These are phyloP conservation scores for Debaryomycetaceae sp. DNA, from an alignment of 1,139 yeast species.

Conservation along the genomic window DNA sequence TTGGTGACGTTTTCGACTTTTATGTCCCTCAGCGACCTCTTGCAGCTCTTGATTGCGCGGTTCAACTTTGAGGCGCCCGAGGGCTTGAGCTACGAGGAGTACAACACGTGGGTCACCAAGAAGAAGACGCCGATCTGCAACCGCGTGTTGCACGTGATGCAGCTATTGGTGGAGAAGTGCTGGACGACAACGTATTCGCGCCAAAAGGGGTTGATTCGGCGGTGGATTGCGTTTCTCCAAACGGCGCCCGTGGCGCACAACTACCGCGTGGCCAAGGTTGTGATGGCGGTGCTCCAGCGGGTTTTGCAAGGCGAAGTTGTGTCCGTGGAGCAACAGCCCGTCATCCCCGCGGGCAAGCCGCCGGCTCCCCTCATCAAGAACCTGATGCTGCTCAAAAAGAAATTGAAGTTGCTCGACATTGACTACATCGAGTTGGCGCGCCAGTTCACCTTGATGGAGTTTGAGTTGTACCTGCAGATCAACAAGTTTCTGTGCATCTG, in stretches of 20 bases:
- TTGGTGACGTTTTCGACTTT: conserved; percentile 75
- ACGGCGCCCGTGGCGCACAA: conserved; percentile 26
- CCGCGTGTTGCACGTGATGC: conserved; percentile 69
- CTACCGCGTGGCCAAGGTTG: conserved; percentile 33
- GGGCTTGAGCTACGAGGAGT: conserved; percentile 80
- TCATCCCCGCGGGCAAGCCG: conserved; percentile 25
- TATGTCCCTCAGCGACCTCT: conserved; percentile 62
- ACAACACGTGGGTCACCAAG: conserved; percentile 71
- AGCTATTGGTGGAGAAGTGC: conserved; percentile 64
- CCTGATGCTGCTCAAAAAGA: conserved; percentile 27
- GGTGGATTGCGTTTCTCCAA: conserved; percentile 57
- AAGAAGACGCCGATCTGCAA: conserved; percentile 65
- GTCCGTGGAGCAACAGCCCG: conserved; percentile 28
- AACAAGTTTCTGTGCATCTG: conserved; percentile 73
- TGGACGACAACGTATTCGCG: conserved; percentile 64
- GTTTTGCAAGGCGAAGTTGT: conserved; percentile 31
- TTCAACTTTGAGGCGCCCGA: conserved; percentile 82
- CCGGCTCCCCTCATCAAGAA: conserved; percentile 42
- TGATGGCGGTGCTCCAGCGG: conserved; percentile 22
- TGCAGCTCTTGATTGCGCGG: conserved; percentile 57
- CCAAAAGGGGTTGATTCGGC: conserved; percentile 42
- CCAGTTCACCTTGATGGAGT: conserved; percentile 80
- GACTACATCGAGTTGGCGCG: conserved; percentile 78
- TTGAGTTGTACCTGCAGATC: conserved; percentile 61
- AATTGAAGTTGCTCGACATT: conserved; percentile 56